phyloP scores from a whole-genome alignment of 306 rosid species.

The Begonia loranthoides region DNA sequence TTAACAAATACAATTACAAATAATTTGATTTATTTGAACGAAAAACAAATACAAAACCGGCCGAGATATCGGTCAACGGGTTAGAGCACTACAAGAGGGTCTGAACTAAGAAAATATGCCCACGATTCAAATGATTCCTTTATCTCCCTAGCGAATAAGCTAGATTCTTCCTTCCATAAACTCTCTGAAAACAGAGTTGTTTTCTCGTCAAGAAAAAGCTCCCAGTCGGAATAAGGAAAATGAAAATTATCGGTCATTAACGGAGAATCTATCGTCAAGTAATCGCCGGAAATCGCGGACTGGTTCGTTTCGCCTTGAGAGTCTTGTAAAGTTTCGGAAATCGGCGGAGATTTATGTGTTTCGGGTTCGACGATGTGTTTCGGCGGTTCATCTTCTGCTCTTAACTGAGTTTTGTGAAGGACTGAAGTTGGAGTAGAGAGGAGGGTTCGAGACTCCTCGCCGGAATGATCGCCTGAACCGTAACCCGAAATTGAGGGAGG shows the following conservation, averaged over 20 bases:
- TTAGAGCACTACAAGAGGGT: constrained; percentile 63
- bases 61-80: no score
- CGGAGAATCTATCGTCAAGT: constrained; percentile 15
- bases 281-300: constrained; percentile 12
- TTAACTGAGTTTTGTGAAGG: constrained; percentile 23
- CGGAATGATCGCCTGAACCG: constrained; percentile 28
- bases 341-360: background rate
- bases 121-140: constrained; percentile 20
- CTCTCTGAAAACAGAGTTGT: constrained; percentile 4
- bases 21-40: no score
- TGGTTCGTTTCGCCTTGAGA: constrained; percentile 8
- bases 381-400: constrained; percentile 10
- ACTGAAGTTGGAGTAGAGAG: constrained; percentile 46
- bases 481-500: constrained; percentile 9
- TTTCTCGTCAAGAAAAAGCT: constrained; percentile 9
- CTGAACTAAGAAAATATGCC: constrained; percentile 40
- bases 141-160: constrained; percentile 18
- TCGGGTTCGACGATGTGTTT: background rate
- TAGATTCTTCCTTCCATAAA: constrained; percentile 2
- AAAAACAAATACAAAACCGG: no score
- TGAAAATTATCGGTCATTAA: constrained; percentile 24
- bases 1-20: no score
- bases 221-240: constrained; percentile 12
- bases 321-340: background rate
- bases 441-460: constrained; percentile 13